Evolutionary conservation across 108 stramenopile genomes (phyloP).

Genomic region (Skeletonema menzelii): DNA sequence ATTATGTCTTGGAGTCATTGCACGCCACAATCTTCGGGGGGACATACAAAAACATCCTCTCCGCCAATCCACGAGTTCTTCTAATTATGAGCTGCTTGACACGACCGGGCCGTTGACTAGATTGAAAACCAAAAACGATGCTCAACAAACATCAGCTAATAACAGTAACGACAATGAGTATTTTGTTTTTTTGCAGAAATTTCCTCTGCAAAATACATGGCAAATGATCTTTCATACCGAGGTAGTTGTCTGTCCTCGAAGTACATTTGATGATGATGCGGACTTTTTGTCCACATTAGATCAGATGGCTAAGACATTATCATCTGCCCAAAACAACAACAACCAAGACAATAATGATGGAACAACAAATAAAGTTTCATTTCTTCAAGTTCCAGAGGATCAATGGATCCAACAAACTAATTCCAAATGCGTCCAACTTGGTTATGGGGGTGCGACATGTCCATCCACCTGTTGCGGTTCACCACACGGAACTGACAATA

Average conservation of each 20-base stretch:
- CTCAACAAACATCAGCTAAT: neutral
- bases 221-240: conserved; percentile 44
- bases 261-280: conserved; percentile 7
- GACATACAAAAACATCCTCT: neutral
- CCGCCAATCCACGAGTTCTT: neutral
- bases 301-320: conserved; percentile 5
- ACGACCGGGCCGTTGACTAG: neutral
- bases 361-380: conserved; percentile 4
- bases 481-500: conserved; percentile 32
- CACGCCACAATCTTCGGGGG: neutral
- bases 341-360: neutral
- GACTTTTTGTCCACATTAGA: conserved; percentile 27
- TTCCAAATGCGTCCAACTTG: conserved; percentile 32
- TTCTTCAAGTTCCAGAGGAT: conserved; percentile 10
- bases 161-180: too few species aligned
- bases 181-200: conserved; percentile 44
- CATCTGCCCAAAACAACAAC: neutral
- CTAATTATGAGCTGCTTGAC: neutral
- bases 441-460: conserved; percentile 33
- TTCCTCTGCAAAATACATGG: conserved; percentile 35
- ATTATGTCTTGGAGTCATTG: neutral
- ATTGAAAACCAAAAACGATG: neutral
- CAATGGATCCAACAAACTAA: conserved; percentile 24
- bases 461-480: conserved; percentile 30
- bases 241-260: conserved; percentile 37